phyloP scores from a whole-genome alignment of 164 flowering plant species.

The Brasenia schreberi region DNA sequence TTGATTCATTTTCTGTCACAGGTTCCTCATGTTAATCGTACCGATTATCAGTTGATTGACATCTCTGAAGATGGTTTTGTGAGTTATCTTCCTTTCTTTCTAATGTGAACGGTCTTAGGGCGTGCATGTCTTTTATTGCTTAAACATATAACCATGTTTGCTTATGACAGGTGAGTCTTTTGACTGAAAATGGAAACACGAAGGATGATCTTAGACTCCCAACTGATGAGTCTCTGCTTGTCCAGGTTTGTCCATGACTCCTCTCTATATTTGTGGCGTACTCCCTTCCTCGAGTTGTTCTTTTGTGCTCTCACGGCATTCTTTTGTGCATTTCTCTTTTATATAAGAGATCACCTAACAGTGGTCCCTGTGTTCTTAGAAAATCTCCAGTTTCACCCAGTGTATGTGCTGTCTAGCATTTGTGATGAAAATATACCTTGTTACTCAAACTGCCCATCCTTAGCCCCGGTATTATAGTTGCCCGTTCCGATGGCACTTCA shows the following conservation, averaged over 20 bases:
- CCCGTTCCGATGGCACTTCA: too few relatives aligned
- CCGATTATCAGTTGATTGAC: slow-evolving; percentile 32
- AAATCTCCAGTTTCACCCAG: too few relatives aligned
- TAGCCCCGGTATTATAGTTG: too few relatives aligned
- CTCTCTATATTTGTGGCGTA: not conserved
- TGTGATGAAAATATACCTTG: too few relatives aligned
- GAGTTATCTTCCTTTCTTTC: slow-evolving; percentile 1
- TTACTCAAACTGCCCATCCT: too few relatives aligned
- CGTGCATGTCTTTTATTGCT: too few relatives aligned
- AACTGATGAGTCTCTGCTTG: slow-evolving; percentile 11
- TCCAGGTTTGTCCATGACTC: slow-evolving; percentile 3
- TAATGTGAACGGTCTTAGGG: not conserved
- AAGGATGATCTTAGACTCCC: slow-evolving; percentile 19
- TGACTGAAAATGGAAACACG: slow-evolving; percentile 14
- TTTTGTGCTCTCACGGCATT: not conserved
- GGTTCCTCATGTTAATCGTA: slow-evolving; percentile 34
- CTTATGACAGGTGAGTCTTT: slow-evolving; percentile 11
- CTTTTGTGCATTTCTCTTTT: not conserved
- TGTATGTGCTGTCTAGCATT: too few relatives aligned
- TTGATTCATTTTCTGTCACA: not conserved
- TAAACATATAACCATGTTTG: not conserved
- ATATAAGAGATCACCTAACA: too few relatives aligned
- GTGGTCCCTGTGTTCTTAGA: too few relatives aligned
- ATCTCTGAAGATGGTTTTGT: slow-evolving; percentile 27
- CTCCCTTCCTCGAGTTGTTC: not conserved